Percentiles rank a stretch among this genome's conserved stretches.
Evolutionary conservation across 345 rosid genomes (phyloP).

Genomic region (Ailanthus altissimus): DNA sequence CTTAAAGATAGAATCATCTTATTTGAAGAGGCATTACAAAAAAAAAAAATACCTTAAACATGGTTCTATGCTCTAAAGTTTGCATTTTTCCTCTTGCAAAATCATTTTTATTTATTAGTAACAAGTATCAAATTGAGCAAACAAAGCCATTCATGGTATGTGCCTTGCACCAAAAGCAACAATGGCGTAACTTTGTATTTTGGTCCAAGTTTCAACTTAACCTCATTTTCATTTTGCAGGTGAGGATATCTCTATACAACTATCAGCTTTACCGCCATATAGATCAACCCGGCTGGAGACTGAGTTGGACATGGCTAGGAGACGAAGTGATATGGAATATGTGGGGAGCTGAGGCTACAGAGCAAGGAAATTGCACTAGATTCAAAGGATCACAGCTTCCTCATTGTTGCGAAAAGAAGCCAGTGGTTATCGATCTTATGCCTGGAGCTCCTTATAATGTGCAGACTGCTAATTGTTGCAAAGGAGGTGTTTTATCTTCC

Average conservation of each 20-base stretch:
- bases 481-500: constrained; percentile 71
- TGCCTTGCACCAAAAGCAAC: neutral
- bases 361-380: constrained; percentile 78
- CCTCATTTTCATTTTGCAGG: constrained; percentile 29
- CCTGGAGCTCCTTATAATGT: constrained; percentile 60
- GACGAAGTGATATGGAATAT: constrained; percentile 72
- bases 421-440: constrained; percentile 68
- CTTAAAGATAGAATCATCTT: too few species aligned
- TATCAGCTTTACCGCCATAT: constrained; percentile 71
- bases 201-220: neutral
- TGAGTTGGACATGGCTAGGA: constrained; percentile 67
- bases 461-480: constrained; percentile 72
- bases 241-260: constrained; percentile 59
- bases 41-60: too few species aligned
- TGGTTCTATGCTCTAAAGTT: too few species aligned
- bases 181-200: neutral
- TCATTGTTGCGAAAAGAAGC: constrained; percentile 65
- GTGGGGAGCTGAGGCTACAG: constrained; percentile 79
- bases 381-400: constrained; percentile 51
- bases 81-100: too few species aligned
- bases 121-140: too few species aligned
- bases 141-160: neutral
- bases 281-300: constrained; percentile 79
- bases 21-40: too few species aligned
- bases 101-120: too few species aligned